Evolutionary conservation across 23 red algal species (phyloP).

Genomic region (Gracilaria gracilis): DNA sequence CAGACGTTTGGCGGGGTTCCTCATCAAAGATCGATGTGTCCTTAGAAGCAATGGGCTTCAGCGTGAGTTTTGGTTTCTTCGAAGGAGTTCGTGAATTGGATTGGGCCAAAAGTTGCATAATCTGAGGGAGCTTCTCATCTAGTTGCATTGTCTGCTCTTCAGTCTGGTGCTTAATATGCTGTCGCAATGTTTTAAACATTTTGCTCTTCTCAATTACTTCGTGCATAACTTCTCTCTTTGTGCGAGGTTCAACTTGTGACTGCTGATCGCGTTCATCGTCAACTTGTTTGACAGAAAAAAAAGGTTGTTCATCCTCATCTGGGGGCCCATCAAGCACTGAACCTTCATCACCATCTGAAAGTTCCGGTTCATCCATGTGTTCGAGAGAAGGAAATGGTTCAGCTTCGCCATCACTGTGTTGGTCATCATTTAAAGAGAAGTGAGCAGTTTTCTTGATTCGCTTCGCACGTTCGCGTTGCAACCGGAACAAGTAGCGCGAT

Average conservation of each 20-base stretch:
- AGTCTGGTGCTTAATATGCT: constrained; percentile 49
- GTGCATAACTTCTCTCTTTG: constrained; percentile 68
- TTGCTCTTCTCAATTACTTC: constrained; percentile 80
- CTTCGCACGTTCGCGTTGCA: constrained; percentile 63
- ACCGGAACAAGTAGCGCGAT: constrained; percentile 55
- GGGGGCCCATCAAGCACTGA: neutral
- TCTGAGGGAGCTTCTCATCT: constrained; percentile 48
- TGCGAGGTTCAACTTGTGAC: constrained; percentile 4
- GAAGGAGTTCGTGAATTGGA: neutral
- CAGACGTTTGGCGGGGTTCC: neutral
- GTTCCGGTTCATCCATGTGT: neutral
- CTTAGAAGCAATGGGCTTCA: neutral
- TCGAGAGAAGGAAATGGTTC: neutral
- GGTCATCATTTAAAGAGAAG: constrained; percentile 41
- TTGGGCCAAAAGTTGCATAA: constrained; percentile 43
- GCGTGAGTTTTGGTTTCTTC: constrained; percentile 4
- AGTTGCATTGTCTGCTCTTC: constrained; percentile 60
- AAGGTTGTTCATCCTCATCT: neutral
- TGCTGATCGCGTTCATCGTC: constrained; percentile 18
- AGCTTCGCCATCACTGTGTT: neutral
- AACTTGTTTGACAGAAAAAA: constrained; percentile 13
- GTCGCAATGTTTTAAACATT: constrained; percentile 70
- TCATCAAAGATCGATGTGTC: constrained; percentile 39
- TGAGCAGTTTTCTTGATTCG: constrained; percentile 14
- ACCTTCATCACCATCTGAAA: constrained; percentile 8